These are phyloP conservation scores for Chrysochromulina parva DNA, from an alignment of 78 protist species.

Conservation along the genomic window DNA sequence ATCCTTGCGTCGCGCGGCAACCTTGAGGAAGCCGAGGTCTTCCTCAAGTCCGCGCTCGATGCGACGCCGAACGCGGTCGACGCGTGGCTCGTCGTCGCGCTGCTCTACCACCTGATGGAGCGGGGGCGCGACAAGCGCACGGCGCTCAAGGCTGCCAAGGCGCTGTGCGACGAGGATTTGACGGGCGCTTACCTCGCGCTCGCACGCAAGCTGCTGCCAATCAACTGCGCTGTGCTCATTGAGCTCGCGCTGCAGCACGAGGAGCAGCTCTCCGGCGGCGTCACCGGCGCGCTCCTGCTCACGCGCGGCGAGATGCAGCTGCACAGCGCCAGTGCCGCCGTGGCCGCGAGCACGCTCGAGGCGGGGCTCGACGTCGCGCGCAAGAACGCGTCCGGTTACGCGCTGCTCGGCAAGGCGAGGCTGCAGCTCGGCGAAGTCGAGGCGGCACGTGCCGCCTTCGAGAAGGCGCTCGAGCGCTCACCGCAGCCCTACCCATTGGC, in stretches of 20 bases:
- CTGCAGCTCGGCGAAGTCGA: neutral
- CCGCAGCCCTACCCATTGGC: too few relatives aligned
- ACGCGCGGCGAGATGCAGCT: neutral
- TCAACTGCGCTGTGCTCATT: neutral
- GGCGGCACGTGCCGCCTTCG: neutral
- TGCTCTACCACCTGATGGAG: neutral
- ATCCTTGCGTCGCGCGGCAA: conserved; percentile 19
- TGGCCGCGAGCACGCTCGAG: neutral
- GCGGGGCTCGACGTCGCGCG: too few relatives aligned
- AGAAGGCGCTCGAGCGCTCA: neutral
- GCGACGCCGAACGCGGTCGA: neutral
- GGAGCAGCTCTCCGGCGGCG: neutral
- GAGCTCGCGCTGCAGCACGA: neutral
- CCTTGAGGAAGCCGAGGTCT: conserved; percentile 35
- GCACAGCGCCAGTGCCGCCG: neutral
- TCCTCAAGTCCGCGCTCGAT: neutral
- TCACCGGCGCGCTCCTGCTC: neutral
- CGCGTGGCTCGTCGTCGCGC: neutral
- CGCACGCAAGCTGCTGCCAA: neutral
- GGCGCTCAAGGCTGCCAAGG: neutral
- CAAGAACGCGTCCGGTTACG: too few relatives aligned
- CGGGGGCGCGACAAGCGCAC: neutral
- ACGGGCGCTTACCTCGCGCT: neutral
- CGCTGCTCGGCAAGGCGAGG: neutral
- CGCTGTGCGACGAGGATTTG: neutral